phyloP scores from a whole-genome alignment of 2,329 filamentous ascomycete genomes.

The Incumbomyces lentus region DNA sequence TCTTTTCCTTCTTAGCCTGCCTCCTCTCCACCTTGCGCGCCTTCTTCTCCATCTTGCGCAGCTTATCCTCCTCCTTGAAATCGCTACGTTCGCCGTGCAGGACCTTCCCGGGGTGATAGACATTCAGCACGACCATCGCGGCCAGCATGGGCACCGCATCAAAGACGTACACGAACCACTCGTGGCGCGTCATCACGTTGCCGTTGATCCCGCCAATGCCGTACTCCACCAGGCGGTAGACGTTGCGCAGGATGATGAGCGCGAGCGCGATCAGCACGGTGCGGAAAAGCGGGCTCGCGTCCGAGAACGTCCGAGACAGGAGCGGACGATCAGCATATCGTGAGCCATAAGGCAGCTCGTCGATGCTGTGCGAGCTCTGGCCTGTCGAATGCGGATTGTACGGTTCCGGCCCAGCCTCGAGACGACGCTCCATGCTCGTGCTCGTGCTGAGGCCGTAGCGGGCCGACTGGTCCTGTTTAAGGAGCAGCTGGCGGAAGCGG shows the following conservation, averaged over 20 bases:
- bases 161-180: conserved; percentile 24
- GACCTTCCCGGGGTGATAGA: conserved; percentile 29
- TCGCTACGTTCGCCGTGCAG: conserved; percentile 37
- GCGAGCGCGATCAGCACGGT: conserved; percentile 43
- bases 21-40: conserved; percentile 22
- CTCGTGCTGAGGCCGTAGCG: background rate
- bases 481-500: conserved; percentile 37
- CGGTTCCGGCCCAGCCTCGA: too few species aligned
- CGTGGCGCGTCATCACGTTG: conserved; percentile 30
- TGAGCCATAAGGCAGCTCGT: conserved; percentile 7
- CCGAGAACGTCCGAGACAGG: conserved; percentile 16
- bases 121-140: conserved; percentile 27
- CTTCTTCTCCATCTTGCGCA: conserved; percentile 28
- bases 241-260: conserved; percentile 44
- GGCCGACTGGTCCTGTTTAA: conserved; percentile 23
- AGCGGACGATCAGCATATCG: conserved; percentile 23
- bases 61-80: conserved; percentile 38
- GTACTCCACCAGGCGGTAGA: conserved; percentile 52
- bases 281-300: conserved; percentile 27
- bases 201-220: conserved; percentile 35
- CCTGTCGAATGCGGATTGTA: too few species aligned
- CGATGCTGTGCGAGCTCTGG: too few species aligned
- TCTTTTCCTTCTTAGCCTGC: conserved; percentile 20
- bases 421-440: too few species aligned
- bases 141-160: conserved; percentile 33